Base-by-base conservation (phyloP, 192 early-diverging fungal species). In the Coemansia biformis region DNA sequence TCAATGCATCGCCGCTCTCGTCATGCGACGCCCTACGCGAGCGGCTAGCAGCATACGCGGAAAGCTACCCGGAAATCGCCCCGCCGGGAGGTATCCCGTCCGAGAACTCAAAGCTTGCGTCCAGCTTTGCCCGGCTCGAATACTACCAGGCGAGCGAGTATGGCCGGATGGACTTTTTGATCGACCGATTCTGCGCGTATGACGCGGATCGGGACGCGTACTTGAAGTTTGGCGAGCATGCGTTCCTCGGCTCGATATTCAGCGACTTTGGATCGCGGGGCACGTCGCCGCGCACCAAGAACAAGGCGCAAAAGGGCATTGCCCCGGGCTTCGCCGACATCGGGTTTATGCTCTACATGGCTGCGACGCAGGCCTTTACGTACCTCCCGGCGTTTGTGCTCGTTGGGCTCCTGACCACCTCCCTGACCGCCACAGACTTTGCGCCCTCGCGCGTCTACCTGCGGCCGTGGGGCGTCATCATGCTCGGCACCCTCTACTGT, bases 121-220 rank as follows among this genome's bases (percentile, higher is more conserved):
- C 12, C 28, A 41, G 22, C 17, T 53, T 57, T 36, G 57, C 30
- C 13, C 33, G 38, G n/a, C 17, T 32, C 8, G 36, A 29, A 14
- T 65, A 73, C 46, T 65, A 65, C 38, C 24, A 17, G 28, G 48
- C 24, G n/a, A 73, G 62, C 50, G 38, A 60, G 39, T 65, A 65
- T 34, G 69, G 69, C 3, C 61, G 40, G 11, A 7, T 64, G 48
- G 69, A 65, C 37, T 73, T 73, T 43, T 19, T 73, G 50, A 50
- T 65, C 8, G 69, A 73, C 38, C 47, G 69, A 18, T 73, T 73
- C 46, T 73, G 69, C 37, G 12, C 24, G 22, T 73, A 42, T 39
- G 34, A 39, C 4, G 62, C 57, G 53, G 69, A 73, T 45, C 45
- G 57, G n/a, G 46, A 56, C 16, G 48, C 54, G 10, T 73, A 73